Conservation (phyloP, 345 rosid species). For the Camelina sativa region DNA sequence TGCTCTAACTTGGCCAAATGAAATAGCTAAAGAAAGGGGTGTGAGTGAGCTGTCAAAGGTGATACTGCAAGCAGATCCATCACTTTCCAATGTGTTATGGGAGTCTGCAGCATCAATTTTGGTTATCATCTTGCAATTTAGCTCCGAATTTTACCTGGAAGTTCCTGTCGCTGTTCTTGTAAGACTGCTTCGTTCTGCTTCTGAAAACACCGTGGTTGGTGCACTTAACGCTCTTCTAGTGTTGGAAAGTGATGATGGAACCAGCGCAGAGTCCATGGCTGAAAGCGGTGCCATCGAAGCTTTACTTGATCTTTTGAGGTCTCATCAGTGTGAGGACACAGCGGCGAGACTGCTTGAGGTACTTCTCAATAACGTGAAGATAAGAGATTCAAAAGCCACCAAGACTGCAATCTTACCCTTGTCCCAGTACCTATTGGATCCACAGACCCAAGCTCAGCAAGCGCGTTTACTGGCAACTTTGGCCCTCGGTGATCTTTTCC, state of each 20-base stretch:
- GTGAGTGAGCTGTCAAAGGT: slow-evolving; percentile 90
- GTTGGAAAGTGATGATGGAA: slow-evolving; percentile 93
- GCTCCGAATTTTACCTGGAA: slow-evolving; percentile 94
- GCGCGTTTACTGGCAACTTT: slow-evolving; percentile 88
- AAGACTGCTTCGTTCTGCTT: slow-evolving; percentile 83
- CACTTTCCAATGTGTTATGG: slow-evolving; percentile 92
- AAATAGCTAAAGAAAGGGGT: slow-evolving; percentile 97
- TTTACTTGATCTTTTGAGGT: slow-evolving; percentile 89
- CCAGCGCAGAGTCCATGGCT: slow-evolving; percentile 99
- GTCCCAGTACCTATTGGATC: slow-evolving; percentile 96
- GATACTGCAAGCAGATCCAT: slow-evolving; percentile 91
- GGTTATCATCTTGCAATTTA: slow-evolving; percentile 85
- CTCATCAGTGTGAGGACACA: slow-evolving; percentile 97
- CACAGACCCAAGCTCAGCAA: slow-evolving; percentile 98
- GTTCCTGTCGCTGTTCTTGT: slow-evolving; percentile 97
- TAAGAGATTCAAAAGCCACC: slow-evolving; percentile 90
- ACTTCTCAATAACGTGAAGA: slow-evolving; percentile 92
- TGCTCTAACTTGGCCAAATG: slow-evolving; percentile 90
- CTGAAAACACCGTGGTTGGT: slow-evolving; percentile 80
- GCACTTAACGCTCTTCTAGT: slow-evolving; percentile 95
- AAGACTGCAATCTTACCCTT: slow-evolving; percentile 88
- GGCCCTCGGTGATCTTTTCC: slow-evolving; percentile 98
- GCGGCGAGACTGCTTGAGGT: slow-evolving; percentile 95
- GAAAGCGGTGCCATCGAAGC: slow-evolving; percentile 99
- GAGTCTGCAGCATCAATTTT: slow-evolving; percentile 94